Conservation (phyloP, 768 basidiomycete genomes). For the Sistotremastrum niveocremeum region DNA sequence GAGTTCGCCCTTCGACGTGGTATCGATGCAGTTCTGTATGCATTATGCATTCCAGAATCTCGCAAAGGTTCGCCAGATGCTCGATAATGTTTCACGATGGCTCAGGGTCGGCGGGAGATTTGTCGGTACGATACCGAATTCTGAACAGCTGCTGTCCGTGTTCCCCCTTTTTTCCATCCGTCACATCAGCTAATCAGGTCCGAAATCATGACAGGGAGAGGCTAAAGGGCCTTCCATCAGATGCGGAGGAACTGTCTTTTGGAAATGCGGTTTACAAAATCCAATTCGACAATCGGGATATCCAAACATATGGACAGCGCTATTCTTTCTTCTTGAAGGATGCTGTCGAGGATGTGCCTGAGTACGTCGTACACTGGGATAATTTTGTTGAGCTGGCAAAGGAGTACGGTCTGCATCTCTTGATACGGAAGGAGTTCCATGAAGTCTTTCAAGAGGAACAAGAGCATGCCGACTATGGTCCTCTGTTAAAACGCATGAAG, state of each 20-base stretch:
- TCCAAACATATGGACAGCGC: slow-evolving; percentile 72
- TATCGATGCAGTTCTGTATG: slow-evolving; percentile 99
- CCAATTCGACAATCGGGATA: slow-evolving; percentile 61
- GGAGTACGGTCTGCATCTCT: slow-evolving; percentile 59
- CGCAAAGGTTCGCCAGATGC: slow-evolving; percentile 80
- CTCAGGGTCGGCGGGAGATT: slow-evolving; percentile 81
- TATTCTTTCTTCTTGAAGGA: slow-evolving; percentile 92
- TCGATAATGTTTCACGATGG: slow-evolving; percentile 74
- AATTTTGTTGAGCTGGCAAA: slow-evolving; percentile 74
- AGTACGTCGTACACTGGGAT: slow-evolving; percentile 95
- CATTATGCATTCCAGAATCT: slow-evolving; percentile 97
- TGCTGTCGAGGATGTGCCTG: slow-evolving; percentile 94
- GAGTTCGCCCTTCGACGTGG: slow-evolving; percentile 73
- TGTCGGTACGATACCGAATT: slow-evolving; percentile 93
- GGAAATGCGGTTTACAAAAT: slow-evolving; percentile 88
- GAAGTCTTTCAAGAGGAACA: slow-evolving; percentile 75
- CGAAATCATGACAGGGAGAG: slow-evolving; percentile 35
- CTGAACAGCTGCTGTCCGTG: slow-evolving; percentile 68
- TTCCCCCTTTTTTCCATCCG: slow-evolving; percentile 1
- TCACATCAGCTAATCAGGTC: neutral
- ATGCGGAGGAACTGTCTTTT: slow-evolving; percentile 60
- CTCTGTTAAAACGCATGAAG: slow-evolving; percentile 81
- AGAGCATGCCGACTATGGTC: slow-evolving; percentile 64
- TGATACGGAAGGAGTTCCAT: slow-evolving; percentile 85
- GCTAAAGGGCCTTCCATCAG: slow-evolving; percentile 54